phyloP scores from a whole-genome alignment of 164 flowering plant genomes.

The Liriodendron chinense region DNA sequence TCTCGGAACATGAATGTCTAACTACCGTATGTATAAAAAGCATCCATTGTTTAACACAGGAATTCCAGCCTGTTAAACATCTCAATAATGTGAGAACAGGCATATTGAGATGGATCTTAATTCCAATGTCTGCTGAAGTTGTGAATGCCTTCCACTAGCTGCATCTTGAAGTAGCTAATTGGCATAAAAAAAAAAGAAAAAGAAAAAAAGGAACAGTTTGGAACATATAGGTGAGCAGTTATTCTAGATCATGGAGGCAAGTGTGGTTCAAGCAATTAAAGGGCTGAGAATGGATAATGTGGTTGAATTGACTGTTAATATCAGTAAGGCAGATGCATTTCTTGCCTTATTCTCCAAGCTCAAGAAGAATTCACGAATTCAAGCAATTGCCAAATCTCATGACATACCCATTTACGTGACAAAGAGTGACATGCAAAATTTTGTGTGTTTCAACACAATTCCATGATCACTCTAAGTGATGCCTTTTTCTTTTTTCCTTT shows the following conservation, averaged over 20 bases:
- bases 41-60: too few relatives aligned
- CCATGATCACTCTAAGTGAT: not conserved
- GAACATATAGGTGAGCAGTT: conserved; percentile 44
- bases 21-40: too few relatives aligned
- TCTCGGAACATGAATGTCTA: too few relatives aligned
- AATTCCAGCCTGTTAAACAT: not conserved
- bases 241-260: conserved; percentile 74
- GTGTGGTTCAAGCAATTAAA: conserved; percentile 59
- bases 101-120: not conserved
- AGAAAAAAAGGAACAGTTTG: too few relatives aligned
- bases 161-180: conserved; percentile 12
- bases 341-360: conserved; percentile 83
- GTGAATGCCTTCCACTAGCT: conserved; percentile 2
- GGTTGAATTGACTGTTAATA: conserved; percentile 68
- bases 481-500: conserved; percentile 13
- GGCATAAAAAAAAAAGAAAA: not conserved
- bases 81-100: not conserved
- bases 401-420: conserved; percentile 63
- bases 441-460: not conserved
- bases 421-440: conserved; percentile 26
- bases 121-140: not conserved
- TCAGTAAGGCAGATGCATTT: conserved; percentile 85
- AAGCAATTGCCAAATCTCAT: conserved; percentile 74
- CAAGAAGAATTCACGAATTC: conserved; percentile 77
- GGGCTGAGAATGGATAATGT: conserved; percentile 53